Conservation (phyloP, 306 rosid genomes). For the Cucumis melo region DNA sequence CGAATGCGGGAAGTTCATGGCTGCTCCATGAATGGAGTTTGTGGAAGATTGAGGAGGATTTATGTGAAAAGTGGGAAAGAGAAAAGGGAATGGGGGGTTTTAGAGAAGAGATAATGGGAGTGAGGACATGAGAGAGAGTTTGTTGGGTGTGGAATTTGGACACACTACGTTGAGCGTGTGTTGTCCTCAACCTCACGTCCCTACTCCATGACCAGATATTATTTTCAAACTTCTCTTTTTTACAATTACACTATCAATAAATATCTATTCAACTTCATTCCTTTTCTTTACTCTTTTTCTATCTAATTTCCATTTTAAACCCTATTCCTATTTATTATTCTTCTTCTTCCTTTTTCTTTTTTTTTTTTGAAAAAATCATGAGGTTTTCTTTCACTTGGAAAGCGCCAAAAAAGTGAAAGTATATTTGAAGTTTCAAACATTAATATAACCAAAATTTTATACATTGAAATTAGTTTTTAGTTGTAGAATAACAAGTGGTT, state of each 20-base stretch:
- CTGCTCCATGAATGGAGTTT: constrained; percentile 29
- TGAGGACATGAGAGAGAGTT: neutral
- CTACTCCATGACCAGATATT: neutral
- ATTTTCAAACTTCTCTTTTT: neutral
- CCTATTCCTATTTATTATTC: neutral
- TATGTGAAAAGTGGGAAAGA: neutral
- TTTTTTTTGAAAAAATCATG: too few species aligned
- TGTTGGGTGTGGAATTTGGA: constrained; percentile 29
- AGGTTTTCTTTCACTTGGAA: too few species aligned
- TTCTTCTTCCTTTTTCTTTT: too few species aligned
- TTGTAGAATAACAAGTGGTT: too few species aligned
- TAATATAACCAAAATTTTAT: too few species aligned
- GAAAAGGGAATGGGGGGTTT: neutral
- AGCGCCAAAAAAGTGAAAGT: too few species aligned
- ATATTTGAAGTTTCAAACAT: too few species aligned
- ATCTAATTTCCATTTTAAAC: neutral
- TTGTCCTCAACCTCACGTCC: constrained; percentile 41
- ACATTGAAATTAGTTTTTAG: too few species aligned
- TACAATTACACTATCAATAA: neutral
- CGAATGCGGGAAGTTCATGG: constrained; percentile 38
- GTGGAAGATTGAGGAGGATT: neutral
- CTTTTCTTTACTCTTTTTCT: too few species aligned
- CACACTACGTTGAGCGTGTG: constrained; percentile 31
- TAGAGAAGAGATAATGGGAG: neutral
- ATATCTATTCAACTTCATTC: neutral